Base-by-base conservation (phyloP, 2,329 filamentous ascomycete genomes). In the Rhinocladiella mackenziei region DNA sequence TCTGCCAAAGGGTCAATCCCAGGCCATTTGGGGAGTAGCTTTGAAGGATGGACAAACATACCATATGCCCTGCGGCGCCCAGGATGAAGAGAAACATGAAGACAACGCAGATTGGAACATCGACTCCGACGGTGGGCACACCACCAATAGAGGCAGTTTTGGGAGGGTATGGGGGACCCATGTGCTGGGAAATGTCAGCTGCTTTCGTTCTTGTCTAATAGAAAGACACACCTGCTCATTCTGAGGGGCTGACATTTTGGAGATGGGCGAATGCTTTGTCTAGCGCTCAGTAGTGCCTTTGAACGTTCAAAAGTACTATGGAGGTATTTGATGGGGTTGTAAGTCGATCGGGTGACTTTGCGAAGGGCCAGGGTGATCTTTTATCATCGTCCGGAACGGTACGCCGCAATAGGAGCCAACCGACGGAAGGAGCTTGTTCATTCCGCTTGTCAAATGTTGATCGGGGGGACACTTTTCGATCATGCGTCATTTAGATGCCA, bases 91-190 rank as follows among this genome's bases (percentile, higher is more conserved):
- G 58, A 29, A 65, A 60, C 10, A 88, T 62, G 51, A 89, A 76
- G 44, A 86, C 74, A 39, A 74, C 71, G 49, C 71, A 77, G 60
- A 88, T 73, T 23, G 84, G 81, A 9, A 57, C 47, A 43, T 57
- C 55, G 9, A 50, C 39, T 2, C 59, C 50, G 3, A 71, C 58
- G 1, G 70, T 75, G 1, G 86, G 84, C 5, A 66, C 54, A 17
- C 80, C 65, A 19, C 67, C 67, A 5, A 66, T 26, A 5, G 36
- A 38, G 13, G 66, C 66, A 11, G 50, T 55, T 5, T 17, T 31
- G 2, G 64, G 56, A 18, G 59, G 39, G 47, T 68, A 68, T 32
- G 62, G 60, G 71, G 77, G 59, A 87, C 72, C 26, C 11, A 9
- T 38, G 6, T 19, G 14, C 23, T 36, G 29, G 35, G 13, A 22